Base-by-base conservation (phyloP, 371 early-diverging fungal genomes). In the Coemansia sp. region DNA sequence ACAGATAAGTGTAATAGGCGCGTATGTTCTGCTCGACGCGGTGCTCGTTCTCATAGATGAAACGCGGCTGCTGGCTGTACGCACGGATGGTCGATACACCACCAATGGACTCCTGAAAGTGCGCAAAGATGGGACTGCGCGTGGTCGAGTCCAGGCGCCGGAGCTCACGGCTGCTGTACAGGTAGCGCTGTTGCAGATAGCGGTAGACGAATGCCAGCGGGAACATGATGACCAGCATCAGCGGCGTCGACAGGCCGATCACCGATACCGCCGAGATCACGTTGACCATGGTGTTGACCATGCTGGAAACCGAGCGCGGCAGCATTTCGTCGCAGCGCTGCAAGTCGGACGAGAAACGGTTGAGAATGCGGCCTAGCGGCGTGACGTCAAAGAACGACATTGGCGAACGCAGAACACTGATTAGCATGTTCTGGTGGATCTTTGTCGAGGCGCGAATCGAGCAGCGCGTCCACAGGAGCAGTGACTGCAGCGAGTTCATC, bases 1-100 rank as follows among this genome's bases (percentile, higher is more conserved):
- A 82, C 36, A 94, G 78, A 5, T 85, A 87, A 2, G 93, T 89
- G 77, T 88, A 91, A 63, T 88, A 90, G 0, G 92, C 93, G 45
- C 83, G 83, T 64, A 86, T 87, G 71, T 93, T 94, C 61, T 80
- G 77, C 66, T 95, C 96, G 38, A 94, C 68, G 50, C 86, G 82
- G n/a, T 63, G 54, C 61, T 90, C 86, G 71, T 91, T 94, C 54
- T 85, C 86, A 33, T 58, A 65, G 4, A 86, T 80, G 69, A 98
- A 98, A 2, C 94, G 84, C 0, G 66, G 57, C 61, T 84, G 77
- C 57, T 87, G 85, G n/a, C 72, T 78, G 79, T 88, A 94, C 1
- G 96, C 93, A 40, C 96, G 88, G 43, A 95, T 91, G 2, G 92
- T 90, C 3, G 85, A 78, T 0, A 87, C 85, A 33, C 96, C 96